Conservation (phyloP, 306 rosid genomes). For the Cajanus cajan region DNA sequence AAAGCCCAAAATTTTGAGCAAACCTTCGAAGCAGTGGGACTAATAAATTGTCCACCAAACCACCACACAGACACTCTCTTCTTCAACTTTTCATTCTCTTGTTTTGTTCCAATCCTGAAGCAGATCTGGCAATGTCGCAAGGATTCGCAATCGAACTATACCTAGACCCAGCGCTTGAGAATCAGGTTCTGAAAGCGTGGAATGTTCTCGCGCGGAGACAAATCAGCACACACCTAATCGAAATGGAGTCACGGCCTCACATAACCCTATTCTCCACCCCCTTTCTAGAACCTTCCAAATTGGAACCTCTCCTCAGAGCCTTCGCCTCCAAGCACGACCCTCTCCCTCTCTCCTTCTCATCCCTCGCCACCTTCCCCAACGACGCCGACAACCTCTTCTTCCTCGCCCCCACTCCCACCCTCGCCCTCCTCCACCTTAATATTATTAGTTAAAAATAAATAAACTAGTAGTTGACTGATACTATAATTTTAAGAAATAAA, state of each 20-base stretch:
- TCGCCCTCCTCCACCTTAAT: slow-evolving; percentile 74
- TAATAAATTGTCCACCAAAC: no score
- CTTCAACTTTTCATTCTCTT: no score
- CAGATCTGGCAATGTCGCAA: slow-evolving; percentile 61
- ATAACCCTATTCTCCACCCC: slow-evolving; percentile 81
- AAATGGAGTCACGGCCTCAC: slow-evolving; percentile 93
- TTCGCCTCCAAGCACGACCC: slow-evolving; percentile 72
- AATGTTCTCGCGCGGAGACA: slow-evolving; percentile 89
- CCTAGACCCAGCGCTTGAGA: slow-evolving; percentile 91
- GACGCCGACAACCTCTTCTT: slow-evolving; percentile 65
- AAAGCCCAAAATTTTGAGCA: no score
- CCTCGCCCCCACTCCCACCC: slow-evolving; percentile 76
- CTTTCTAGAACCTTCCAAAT: slow-evolving; percentile 55
- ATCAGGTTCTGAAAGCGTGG: slow-evolving; percentile 96
- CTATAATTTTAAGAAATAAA: no score
- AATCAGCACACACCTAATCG: slow-evolving; percentile 82
- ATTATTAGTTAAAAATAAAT: no score
- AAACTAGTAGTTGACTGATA: no score
- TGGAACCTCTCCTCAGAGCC: slow-evolving; percentile 49
- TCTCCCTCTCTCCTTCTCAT: slow-evolving; percentile 65
- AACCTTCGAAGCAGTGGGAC: no score
- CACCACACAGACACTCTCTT: no score
- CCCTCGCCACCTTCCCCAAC: slow-evolving; percentile 59
- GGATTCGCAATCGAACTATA: slow-evolving; percentile 91
- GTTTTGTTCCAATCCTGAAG: no score